phyloP scores from a whole-genome alignment of 2,329 filamentous ascomycete species.

The Simplicillium sp. region DNA sequence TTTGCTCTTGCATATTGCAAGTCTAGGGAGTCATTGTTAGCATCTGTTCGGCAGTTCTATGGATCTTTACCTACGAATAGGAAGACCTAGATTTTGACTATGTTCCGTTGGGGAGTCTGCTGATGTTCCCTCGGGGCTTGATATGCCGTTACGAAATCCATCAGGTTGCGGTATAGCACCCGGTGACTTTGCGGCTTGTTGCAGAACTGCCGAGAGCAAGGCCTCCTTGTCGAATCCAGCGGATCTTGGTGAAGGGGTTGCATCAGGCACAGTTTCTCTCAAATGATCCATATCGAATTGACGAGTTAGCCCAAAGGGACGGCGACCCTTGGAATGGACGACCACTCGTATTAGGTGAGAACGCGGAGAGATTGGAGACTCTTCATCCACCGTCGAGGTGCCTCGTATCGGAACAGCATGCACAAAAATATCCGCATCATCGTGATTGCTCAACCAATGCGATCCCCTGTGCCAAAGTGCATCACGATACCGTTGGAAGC shows the following conservation, averaged over 20 bases:
- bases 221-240: conserved; percentile 10
- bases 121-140: too few relatives aligned
- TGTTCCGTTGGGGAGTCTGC: too few relatives aligned
- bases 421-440: not conserved
- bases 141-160: too few relatives aligned
- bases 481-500: not conserved
- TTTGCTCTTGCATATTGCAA: conserved; percentile 19
- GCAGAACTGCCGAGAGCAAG: conserved; percentile 5
- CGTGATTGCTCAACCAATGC: not conserved
- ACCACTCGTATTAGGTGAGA: conserved; percentile 13
- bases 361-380: not conserved
- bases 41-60: not conserved
- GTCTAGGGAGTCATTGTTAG: conserved; percentile 11
- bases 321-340: conserved; percentile 23
- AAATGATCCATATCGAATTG: conserved; percentile 40
- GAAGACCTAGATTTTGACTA: not conserved
- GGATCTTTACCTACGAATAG: conserved; percentile 2
- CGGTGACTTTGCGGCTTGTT: not conserved
- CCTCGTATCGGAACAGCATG: not conserved
- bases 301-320: conserved; percentile 37
- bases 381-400: not conserved
- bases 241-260: conserved; percentile 11
- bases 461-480: not conserved
- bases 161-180: not conserved
- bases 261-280: conserved; percentile 32